Base-by-base conservation (phyloP, 2,329 filamentous ascomycete genomes). In the Sporothrix phasma region DNA sequence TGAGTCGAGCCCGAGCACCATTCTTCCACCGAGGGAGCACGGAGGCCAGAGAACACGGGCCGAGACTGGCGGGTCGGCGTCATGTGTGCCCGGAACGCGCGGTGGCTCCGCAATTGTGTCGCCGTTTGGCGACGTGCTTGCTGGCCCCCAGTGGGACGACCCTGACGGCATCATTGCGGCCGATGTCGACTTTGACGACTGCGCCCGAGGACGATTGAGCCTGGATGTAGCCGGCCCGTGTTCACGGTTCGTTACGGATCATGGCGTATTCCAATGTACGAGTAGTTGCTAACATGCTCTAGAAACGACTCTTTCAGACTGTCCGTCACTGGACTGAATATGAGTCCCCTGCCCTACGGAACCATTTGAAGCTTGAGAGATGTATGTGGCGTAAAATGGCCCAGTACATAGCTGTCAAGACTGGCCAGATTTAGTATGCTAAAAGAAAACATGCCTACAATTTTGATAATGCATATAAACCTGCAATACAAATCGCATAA, bases 151-250 rank as follows among this genome's bases (percentile, higher is more conserved):
- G 65, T 96, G 92, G 92, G 89, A 96, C 65, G 87, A 92, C 66
- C 75, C 87, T 63, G 80, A 84, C 3, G 83, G 84, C 0, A 73
- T 96, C 34, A 76, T 92, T 61, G 83, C 83, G 39, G 80, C 84
- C 0, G 89, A 94, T 68, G 87, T 92, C 3, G 91, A 97, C 71
- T 88, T 97, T 70, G 89, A 95, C 56, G 91, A 96, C 69, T 96
- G 92, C 70, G 84, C 92, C 68, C 81, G 90, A 10, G 92, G 92
- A 0, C 79, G 90, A 61, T 73, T 96, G 68, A 92, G 96, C 73
- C 74, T 96, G 54, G 92, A 96, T 77, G 86, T 90, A 43, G 90
- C 85, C 2, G 92, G 92, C 0, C 92, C 88, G 72, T 96, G 96
- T 74, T 92, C 90, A 2, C 82, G 91, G 73, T 88, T 82, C 67